Evolutionary conservation across 306 rosid species (phyloP).

Genomic region (Potentilla sterilis): DNA sequence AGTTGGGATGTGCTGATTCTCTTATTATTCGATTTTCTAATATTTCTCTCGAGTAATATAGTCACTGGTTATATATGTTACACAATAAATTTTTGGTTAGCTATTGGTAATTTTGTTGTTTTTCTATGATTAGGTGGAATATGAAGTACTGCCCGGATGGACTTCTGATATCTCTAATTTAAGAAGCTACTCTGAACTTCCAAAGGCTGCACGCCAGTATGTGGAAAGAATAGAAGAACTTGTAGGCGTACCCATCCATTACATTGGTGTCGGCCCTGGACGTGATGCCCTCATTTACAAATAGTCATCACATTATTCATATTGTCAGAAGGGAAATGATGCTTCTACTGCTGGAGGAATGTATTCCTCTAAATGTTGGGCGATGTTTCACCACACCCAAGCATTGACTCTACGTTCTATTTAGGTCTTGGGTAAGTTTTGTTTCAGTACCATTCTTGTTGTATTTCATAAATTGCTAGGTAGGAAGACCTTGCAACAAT

Average conservation of each 20-base stretch:
- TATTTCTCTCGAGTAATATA: not conserved
- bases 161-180: slow-evolving; percentile 69
- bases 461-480: not conserved
- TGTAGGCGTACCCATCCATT: slow-evolving; percentile 78
- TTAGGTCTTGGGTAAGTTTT: slow-evolving; percentile 5
- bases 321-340: slow-evolving; percentile 29
- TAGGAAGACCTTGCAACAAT: not conserved
- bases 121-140: slow-evolving; percentile 65
- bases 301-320: slow-evolving; percentile 28
- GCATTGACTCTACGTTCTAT: not conserved
- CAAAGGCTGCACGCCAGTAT: slow-evolving; percentile 65
- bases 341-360: slow-evolving; percentile 24
- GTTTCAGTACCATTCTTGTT: not conserved
- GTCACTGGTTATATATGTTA: not conserved
- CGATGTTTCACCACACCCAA: not conserved
- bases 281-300: slow-evolving; percentile 91
- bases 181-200: slow-evolving; percentile 86
- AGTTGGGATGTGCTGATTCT: not conserved
- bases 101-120: slow-evolving; percentile 18
- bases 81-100: not conserved
- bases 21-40: not conserved
- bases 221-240: slow-evolving; percentile 94
- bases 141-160: slow-evolving; percentile 88
- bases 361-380: slow-evolving; percentile 2
- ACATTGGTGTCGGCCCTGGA: slow-evolving; percentile 93